These are phyloP conservation scores for Primulina tabacum DNA, from an alignment of 257 asterid species.

Conservation along the genomic window DNA sequence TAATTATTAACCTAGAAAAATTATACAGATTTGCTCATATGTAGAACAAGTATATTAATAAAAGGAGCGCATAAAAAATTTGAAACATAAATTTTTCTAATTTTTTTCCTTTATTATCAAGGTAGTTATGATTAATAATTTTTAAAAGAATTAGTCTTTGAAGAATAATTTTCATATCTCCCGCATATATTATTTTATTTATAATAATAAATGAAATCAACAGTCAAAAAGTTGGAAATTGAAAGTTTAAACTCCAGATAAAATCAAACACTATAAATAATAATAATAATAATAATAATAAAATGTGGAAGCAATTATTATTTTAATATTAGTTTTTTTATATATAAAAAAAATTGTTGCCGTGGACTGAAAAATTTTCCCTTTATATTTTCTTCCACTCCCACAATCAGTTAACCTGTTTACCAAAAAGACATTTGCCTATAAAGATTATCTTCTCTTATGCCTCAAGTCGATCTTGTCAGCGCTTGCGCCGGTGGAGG, in stretches of 20 bases:
- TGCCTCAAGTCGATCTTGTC: conserved; percentile 62
- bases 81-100: too few relatives aligned
- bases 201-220: too few relatives aligned
- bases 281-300: too few relatives aligned
- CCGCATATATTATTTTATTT: too few relatives aligned
- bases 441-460: conserved; percentile 4
- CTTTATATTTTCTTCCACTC: conserved; percentile 1
- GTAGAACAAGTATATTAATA: too few relatives aligned
- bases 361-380: not conserved
- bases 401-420: not conserved
- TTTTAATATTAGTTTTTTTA: not conserved
- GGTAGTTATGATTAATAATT: too few relatives aligned
- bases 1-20: too few relatives aligned
- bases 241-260: not conserved
- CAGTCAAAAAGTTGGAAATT: not conserved
- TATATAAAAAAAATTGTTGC: not conserved
- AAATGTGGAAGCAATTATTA: not conserved
- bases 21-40: too few relatives aligned
- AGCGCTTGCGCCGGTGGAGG: conserved; percentile 45
- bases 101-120: too few relatives aligned
- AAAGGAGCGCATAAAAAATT: too few relatives aligned
- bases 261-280: not conserved
- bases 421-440: conserved; percentile 21
- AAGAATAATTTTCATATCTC: too few relatives aligned
- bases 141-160: too few relatives aligned